These are phyloP conservation scores for Mycena citricolor DNA, from an alignment of 1,284 basidiomycete species.

Conservation along the genomic window DNA sequence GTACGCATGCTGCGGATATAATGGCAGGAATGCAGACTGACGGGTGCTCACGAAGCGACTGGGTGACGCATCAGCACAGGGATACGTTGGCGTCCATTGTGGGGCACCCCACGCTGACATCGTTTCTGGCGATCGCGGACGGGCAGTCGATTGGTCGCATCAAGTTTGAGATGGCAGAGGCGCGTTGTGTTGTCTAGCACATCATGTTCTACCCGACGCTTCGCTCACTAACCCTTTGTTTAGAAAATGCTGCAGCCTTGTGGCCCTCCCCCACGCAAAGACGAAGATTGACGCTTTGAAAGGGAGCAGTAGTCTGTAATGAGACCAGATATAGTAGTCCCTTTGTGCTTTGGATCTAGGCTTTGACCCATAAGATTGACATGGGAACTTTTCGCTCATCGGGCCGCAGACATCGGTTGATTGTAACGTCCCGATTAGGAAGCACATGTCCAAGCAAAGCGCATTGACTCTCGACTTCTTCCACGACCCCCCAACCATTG, in stretches of 20 bases:
- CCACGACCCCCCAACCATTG: neutral
- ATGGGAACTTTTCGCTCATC: too few relatives aligned
- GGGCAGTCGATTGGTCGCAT: slow-evolving; percentile 87
- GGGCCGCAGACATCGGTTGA: too few relatives aligned
- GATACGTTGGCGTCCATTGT: slow-evolving; percentile 92
- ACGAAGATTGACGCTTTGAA: slow-evolving; percentile 64
- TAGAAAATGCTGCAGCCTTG: slow-evolving; percentile 99
- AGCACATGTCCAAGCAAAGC: neutral
- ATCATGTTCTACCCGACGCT: slow-evolving; percentile 10
- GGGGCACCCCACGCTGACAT: slow-evolving; percentile 84
- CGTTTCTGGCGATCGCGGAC: slow-evolving; percentile 91
- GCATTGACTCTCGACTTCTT: neutral
- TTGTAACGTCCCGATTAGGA: too few relatives aligned
- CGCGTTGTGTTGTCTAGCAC: slow-evolving; percentile 38
- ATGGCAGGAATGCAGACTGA: slow-evolving; percentile 16
- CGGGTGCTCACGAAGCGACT: slow-evolving; percentile 67
- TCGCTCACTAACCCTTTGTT: slow-evolving; percentile 10
- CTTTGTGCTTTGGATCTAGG: neutral
- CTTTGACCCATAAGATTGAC: too few relatives aligned
- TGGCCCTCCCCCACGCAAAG: slow-evolving; percentile 91
- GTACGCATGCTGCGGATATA: slow-evolving; percentile 47
- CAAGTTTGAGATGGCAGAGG: slow-evolving; percentile 97
- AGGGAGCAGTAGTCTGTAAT: slow-evolving; percentile 3
- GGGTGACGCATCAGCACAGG: slow-evolving; percentile 96
- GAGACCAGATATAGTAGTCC: slow-evolving; percentile 7